Evolutionary conservation across 331 rosid species (phyloP), one percentile per base, ranked within the genome.

Genomic region (Acacia concinna): DNA sequence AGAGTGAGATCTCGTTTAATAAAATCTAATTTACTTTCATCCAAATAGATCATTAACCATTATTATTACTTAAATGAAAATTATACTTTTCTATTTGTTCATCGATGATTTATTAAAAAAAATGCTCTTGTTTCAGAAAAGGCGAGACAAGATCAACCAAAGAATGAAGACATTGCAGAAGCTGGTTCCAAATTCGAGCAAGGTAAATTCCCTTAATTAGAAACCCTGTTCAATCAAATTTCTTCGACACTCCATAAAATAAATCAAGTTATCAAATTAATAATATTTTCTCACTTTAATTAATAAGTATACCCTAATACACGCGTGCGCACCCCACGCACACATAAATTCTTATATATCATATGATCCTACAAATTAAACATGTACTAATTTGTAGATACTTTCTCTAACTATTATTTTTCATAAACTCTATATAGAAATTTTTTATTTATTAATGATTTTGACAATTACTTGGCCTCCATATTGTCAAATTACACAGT

Each of bases 181-280:
- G 85, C 78, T 92, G 87, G 97, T 92, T 86, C 97, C 97, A 69
- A 90, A 85, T 88, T 90, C 97, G 83, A 88, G 88, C 74, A 90
- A 92, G 95, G 97, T 92, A 86, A 23, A 12, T 23, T 54, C 21
- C 21, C 13, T 54, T 54, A n/a, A n/a, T n/a, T n/a, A 13, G 43
- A 41, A 41, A 11, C 3, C 46, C 15, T 21, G 8, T 54, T 54
- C 14, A 54, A 43, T n/a, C 27, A n/a, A 54, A 54, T 21, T 57
- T 57, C 8, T 59, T 25, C 65, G 2, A 10, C 21, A 25, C 18
- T 3, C 18, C 60, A n/a, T 12, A 51, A 18, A 51, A 12, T 25
- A 27, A 27, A 4, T 54, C 1, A 13, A 41, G 1, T 47, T 47
- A 47, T 47, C n/a, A 47, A 47, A 47, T 47, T 47, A 47, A 47